phyloP scores from a whole-genome alignment of 164 flowering plant genomes.

The Umbellularia californica region DNA sequence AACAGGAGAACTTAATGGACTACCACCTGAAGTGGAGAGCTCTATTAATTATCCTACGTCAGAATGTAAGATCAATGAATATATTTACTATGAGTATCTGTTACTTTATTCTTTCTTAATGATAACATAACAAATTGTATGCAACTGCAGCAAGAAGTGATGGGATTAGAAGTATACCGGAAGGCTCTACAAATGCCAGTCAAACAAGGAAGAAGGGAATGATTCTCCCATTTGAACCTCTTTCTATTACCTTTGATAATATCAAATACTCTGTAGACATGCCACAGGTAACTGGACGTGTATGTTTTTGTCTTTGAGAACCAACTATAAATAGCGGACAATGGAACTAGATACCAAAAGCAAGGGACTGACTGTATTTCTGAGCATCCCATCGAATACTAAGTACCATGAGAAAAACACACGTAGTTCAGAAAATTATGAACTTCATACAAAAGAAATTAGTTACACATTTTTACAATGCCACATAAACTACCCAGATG shows the following conservation, averaged over 20 bases:
- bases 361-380: neutral
- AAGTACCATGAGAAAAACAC: neutral
- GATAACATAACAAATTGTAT: neutral
- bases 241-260: slow-evolving; percentile 55
- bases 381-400: neutral
- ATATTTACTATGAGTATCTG: neutral
- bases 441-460: neutral
- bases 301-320: too few relatives aligned
- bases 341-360: neutral
- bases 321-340: too few relatives aligned
- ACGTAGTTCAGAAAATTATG: neutral
- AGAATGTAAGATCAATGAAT: neutral
- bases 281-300: slow-evolving; percentile 23
- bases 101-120: neutral
- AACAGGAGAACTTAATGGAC: slow-evolving; percentile 13
- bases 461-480: too few relatives aligned
- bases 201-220: slow-evolving; percentile 43
- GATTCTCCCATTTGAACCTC: slow-evolving; percentile 69
- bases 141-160: neutral
- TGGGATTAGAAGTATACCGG: slow-evolving; percentile 1
- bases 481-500: neutral
- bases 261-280: slow-evolving; percentile 48
- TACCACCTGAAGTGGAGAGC: slow-evolving; percentile 8
- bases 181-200: slow-evolving; percentile 5
- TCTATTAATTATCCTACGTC: neutral